A percentile compares a stretch with the other conserved stretches of the same genome.
Evolutionary conservation across 2,329 filamentous ascomycete genomes (phyloP).

Genomic region (Stagonosporopsis cucurbitacearum): DNA sequence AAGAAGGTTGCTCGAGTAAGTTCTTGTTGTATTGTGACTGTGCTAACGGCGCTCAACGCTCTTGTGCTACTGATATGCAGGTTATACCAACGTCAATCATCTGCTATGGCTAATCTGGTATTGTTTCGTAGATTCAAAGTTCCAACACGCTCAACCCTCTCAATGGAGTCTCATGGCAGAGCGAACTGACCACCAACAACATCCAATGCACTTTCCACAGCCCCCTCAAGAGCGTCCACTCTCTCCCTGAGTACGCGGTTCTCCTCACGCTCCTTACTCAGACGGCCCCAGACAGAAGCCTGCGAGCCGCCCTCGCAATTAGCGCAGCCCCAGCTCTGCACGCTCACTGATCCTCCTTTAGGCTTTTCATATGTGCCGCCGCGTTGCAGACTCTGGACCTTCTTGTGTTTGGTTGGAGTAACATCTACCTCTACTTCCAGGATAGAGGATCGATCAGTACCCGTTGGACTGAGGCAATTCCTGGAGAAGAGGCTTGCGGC

Average conservation of each 20-base stretch:
- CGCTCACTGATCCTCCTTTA: constrained; percentile 47
- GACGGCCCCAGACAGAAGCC: constrained; percentile 59
- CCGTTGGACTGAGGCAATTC: constrained; percentile 47
- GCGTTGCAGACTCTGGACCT: constrained; percentile 39
- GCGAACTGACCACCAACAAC: constrained; percentile 53
- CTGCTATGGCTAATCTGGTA: constrained; percentile 9
- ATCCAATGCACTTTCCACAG: constrained; percentile 63
- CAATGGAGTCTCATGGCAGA: neutral
- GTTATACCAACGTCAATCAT: constrained; percentile 7
- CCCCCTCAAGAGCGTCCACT: constrained; percentile 60
- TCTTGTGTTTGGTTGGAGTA: constrained; percentile 39
- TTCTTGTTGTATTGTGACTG: constrained; percentile 4
- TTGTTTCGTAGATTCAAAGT: constrained; percentile 1
- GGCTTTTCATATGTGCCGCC: constrained; percentile 50
- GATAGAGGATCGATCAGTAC: constrained; percentile 44
- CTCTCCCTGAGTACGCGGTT: constrained; percentile 60
- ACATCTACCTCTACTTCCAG: constrained; percentile 44
- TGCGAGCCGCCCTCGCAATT: constrained; percentile 49
- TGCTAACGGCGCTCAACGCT: constrained; percentile 1
- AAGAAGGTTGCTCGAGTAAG: neutral
- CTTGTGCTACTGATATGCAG: constrained; percentile 5
- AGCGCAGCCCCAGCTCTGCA: constrained; percentile 42
- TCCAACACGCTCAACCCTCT: neutral
- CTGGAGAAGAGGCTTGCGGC: constrained; percentile 51
- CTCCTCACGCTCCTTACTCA: constrained; percentile 61